Evolutionary conservation across 768 basidiomycete genomes (phyloP).

Genomic region (Pleurotus pulmonarius): DNA sequence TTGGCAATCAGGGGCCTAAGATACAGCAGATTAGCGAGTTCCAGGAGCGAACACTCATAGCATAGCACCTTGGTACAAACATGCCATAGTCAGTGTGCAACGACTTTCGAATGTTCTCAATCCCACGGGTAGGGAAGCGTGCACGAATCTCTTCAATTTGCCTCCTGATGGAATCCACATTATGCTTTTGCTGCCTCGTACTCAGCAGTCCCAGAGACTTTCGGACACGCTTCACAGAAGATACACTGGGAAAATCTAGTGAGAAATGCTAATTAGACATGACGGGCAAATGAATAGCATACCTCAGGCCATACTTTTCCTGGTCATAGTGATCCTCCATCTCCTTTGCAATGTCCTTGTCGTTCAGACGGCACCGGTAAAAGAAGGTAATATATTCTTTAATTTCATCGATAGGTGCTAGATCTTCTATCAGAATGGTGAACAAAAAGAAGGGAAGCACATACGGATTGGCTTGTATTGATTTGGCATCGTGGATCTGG

Average conservation of each 20-base stretch:
- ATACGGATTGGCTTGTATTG: no score
- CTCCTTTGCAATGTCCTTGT: neutral
- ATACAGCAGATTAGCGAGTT: neutral
- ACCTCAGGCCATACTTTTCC: slow-evolving; percentile 12
- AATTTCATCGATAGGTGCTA: no score
- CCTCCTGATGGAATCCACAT: slow-evolving; percentile 6
- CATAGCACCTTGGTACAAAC: slow-evolving; percentile 10
- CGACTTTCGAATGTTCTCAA: slow-evolving; percentile 11
- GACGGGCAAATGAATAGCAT: neutral
- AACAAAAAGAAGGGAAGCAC: no score
- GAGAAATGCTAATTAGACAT: neutral
- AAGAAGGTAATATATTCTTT: neutral
- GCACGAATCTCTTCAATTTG: slow-evolving; percentile 8
- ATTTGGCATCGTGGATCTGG: no score
- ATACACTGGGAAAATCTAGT: neutral
- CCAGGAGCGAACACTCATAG: neutral
- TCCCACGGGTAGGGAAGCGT: slow-evolving; percentile 10
- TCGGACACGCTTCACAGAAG: slow-evolving; percentile 4
- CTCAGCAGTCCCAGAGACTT: neutral
- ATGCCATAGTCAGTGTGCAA: slow-evolving; percentile 13
- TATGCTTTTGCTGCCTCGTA: slow-evolving; percentile 15
- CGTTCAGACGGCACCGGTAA: neutral
- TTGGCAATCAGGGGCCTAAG: slow-evolving; percentile 7
- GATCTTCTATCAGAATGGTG: no score
- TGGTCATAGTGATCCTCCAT: neutral